phyloP scores from a whole-genome alignment of 257 asterid species.

The Orobanche coerulescens region DNA sequence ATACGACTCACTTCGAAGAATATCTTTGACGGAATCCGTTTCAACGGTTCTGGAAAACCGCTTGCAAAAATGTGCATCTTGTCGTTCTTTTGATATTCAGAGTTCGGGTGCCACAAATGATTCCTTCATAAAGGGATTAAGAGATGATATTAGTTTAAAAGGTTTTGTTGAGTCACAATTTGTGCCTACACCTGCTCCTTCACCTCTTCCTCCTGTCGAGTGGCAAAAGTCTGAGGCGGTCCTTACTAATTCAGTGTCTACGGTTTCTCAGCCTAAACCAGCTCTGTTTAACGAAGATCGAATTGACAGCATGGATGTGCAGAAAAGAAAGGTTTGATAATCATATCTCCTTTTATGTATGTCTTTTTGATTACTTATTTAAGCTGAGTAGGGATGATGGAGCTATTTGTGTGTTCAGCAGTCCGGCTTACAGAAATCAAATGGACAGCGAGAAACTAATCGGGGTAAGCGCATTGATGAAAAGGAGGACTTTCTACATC shows the following conservation, averaged over 20 bases:
- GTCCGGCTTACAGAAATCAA: slow-evolving; percentile 33
- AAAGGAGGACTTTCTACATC: slow-evolving; percentile 81
- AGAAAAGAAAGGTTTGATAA: slow-evolving; percentile 51
- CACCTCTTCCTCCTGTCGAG: slow-evolving; percentile 63
- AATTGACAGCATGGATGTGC: slow-evolving; percentile 27
- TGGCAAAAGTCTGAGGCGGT: slow-evolving; percentile 39
- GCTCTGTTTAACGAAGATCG: slow-evolving; percentile 53
- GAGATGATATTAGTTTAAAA: slow-evolving; percentile 18
- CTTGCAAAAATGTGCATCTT: slow-evolving; percentile 40
- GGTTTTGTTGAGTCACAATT: slow-evolving; percentile 29
- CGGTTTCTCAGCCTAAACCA: slow-evolving; percentile 66
- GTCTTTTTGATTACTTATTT: not conserved
- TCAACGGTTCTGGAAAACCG: slow-evolving; percentile 37
- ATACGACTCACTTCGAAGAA: slow-evolving; percentile 54
- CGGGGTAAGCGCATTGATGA: slow-evolving; percentile 42
- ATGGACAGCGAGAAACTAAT: slow-evolving; percentile 29
- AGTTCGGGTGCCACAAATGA: slow-evolving; percentile 36
- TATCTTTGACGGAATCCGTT: slow-evolving; percentile 59
- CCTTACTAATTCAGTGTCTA: slow-evolving; percentile 34
- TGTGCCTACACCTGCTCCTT: slow-evolving; percentile 31
- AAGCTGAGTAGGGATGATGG: not conserved
- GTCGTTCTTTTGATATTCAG: slow-evolving; percentile 49
- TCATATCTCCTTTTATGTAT: not conserved
- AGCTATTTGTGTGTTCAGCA: slow-evolving; percentile 31
- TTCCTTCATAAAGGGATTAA: slow-evolving; percentile 37